A percentile compares a stretch with the other conserved stretches of the same genome.
phyloP scores from a whole-genome alignment of 2,329 filamentous ascomycete species.

The Lachnellula cervina region DNA sequence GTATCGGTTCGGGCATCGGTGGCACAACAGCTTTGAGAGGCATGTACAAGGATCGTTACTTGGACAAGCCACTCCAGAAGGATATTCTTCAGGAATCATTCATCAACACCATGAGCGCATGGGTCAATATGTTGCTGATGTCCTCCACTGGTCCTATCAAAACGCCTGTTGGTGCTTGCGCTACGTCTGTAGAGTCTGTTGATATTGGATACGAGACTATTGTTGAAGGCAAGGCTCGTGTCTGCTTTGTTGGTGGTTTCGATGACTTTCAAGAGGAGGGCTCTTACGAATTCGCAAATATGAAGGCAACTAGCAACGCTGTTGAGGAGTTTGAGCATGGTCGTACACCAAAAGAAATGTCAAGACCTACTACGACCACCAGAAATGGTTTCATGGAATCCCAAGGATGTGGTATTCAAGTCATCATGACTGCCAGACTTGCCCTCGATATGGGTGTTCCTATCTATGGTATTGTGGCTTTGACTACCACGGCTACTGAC shows the following conservation, averaged over 20 bases:
- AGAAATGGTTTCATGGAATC: constrained; percentile 99
- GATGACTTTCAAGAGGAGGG: constrained; percentile 99
- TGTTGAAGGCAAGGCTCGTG: constrained; percentile 92
- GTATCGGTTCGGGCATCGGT: constrained; percentile 96
- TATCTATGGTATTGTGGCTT: constrained; percentile 88
- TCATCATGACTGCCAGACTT: constrained; percentile 96
- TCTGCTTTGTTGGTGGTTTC: constrained; percentile 97
- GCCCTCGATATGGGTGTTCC: constrained; percentile 98
- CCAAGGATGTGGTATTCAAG: constrained; percentile 94
- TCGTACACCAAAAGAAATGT: constrained; percentile 95
- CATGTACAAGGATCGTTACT: constrained; percentile 97
- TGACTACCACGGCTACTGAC: constrained; percentile 94
- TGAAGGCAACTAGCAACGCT: constrained; percentile 98
- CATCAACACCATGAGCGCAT: constrained; percentile 99
- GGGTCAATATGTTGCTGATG: constrained; percentile 98
- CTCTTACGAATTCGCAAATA: constrained; percentile 99
- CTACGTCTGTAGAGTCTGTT: constrained; percentile 93
- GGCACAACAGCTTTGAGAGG: constrained; percentile 86
- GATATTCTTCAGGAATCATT: constrained; percentile 99
- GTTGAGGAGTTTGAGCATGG: constrained; percentile 95
- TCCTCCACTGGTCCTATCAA: constrained; percentile 98
- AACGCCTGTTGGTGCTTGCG: constrained; percentile 95
- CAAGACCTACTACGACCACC: constrained; percentile 91
- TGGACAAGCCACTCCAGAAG: constrained; percentile 96
- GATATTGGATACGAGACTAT: constrained; percentile 99